phyloP scores from a whole-genome alignment of 2,329 filamentous ascomycete genomes.

The Colletotrichum endophyticum region DNA sequence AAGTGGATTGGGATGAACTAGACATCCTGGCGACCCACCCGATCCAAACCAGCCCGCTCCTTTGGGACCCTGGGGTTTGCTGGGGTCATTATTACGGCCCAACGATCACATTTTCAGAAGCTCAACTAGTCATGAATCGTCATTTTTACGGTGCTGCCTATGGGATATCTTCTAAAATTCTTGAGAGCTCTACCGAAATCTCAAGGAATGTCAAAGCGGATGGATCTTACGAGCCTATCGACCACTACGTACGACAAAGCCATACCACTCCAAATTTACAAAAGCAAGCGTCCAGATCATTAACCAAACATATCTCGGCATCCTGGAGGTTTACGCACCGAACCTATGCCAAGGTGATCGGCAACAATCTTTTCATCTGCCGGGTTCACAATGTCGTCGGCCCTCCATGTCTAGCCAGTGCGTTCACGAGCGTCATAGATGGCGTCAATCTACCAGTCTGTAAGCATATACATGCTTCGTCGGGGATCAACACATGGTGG shows the following conservation, averaged over 20 bases:
- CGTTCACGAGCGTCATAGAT: background rate
- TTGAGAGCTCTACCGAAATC: background rate
- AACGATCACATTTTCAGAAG: background rate
- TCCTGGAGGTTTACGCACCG: background rate
- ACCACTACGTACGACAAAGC: background rate
- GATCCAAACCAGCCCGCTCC: no score
- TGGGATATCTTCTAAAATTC: rapidly evolving
- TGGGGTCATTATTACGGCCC: no score
- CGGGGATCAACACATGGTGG: background rate
- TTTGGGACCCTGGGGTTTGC: no score
- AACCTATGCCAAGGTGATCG: background rate
- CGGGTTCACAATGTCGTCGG: background rate
- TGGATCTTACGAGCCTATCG: rapidly evolving
- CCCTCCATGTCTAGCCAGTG: background rate
- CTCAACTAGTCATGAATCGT: background rate
- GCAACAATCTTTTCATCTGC: background rate
- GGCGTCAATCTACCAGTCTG: background rate
- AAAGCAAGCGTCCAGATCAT: rapidly evolving
- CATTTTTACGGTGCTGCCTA: rapidly evolving
- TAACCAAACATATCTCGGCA: background rate
- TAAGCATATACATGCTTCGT: background rate
- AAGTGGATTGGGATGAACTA: no score
- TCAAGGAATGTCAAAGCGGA: rapidly evolving
- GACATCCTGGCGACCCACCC: no score
- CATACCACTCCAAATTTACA: background rate